Conservation (phyloP, 2,329 filamentous ascomycete genomes). For the Clarireedia homoeocarpa region DNA sequence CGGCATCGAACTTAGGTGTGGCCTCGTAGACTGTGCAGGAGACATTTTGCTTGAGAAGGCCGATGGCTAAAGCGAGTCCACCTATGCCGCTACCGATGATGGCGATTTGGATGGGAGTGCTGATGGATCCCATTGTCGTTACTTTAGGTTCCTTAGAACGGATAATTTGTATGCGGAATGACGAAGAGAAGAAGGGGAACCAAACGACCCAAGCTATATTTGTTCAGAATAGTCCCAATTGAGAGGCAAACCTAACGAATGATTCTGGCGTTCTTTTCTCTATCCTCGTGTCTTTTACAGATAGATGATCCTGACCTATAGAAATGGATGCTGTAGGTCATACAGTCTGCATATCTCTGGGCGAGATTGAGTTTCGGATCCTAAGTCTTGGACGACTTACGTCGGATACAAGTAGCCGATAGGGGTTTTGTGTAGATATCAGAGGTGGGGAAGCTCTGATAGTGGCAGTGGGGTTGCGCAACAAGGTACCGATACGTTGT, state of each 20-base stretch:
- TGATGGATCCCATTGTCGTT: neutral
- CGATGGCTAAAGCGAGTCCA: conserved; percentile 17
- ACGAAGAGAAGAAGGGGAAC: neutral
- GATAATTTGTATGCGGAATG: neutral
- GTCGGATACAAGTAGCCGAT: neutral
- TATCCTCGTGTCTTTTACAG: neutral
- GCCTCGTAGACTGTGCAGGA: conserved; percentile 16
- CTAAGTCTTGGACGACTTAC: neutral
- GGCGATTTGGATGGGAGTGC: conserved; percentile 3
- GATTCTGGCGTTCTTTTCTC: too few relatives aligned
- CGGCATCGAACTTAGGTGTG: conserved; percentile 14
- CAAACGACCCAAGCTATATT: too few relatives aligned
- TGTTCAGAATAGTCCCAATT: too few relatives aligned
- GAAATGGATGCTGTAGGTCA: neutral
- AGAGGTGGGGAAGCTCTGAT: neutral
- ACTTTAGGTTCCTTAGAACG: neutral
- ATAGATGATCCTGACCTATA: neutral
- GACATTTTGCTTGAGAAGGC: conserved; percentile 13
- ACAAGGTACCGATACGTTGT: neutral
- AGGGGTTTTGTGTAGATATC: too few relatives aligned
- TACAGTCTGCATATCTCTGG: neutral
- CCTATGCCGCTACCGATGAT: conserved; percentile 19
- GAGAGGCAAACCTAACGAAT: too few relatives aligned
- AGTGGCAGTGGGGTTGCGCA: neutral
- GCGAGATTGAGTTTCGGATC: neutral